A percentile compares a stretch with the other conserved stretches of the same genome.
Evolutionary conservation across 192 early-diverging fungal genomes (phyloP).

Genomic region (Spizellomyces punctatus): DNA sequence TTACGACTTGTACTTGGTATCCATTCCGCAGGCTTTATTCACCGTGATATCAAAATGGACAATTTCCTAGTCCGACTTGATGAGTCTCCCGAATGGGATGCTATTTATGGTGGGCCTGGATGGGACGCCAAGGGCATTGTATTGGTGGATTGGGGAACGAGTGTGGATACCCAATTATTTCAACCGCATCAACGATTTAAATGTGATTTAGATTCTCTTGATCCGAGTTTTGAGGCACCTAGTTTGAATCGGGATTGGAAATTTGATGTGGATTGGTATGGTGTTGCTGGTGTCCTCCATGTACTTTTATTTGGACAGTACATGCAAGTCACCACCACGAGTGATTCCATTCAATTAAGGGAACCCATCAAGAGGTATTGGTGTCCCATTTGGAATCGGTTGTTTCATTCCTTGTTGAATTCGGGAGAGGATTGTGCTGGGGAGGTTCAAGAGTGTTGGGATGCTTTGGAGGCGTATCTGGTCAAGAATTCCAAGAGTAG

Average conservation of each 20-base stretch:
- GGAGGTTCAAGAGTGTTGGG: constrained; percentile 12
- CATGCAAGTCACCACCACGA: constrained; percentile 39
- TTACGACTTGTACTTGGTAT: constrained; percentile 44
- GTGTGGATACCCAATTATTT: constrained; percentile 46
- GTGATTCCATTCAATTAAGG: neutral
- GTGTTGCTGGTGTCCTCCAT: constrained; percentile 47
- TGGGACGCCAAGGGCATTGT: constrained; percentile 46
- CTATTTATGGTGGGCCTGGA: constrained; percentile 42
- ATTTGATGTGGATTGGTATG: constrained; percentile 62
- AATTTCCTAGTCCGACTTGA: constrained; percentile 48
- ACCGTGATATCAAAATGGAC: constrained; percentile 51
- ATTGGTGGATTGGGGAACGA: constrained; percentile 44
- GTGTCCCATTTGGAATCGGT: constrained; percentile 43
- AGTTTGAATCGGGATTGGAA: too few species aligned
- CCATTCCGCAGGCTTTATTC: constrained; percentile 51
- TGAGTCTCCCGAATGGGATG: constrained; percentile 37
- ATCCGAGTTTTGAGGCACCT: constrained; percentile 56
- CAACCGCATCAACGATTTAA: constrained; percentile 29
- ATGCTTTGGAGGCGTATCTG: constrained; percentile 43
- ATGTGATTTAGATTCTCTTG: constrained; percentile 4
- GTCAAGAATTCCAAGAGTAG: constrained; percentile 23
- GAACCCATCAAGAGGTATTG: constrained; percentile 41
- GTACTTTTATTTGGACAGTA: constrained; percentile 56
- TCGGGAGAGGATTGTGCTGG: too few species aligned
- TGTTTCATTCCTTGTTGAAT: constrained; percentile 59